These are phyloP conservation scores for Hericium erinaceus DNA, from an alignment of 768 basidiomycete genomes.

Conservation along the genomic window DNA sequence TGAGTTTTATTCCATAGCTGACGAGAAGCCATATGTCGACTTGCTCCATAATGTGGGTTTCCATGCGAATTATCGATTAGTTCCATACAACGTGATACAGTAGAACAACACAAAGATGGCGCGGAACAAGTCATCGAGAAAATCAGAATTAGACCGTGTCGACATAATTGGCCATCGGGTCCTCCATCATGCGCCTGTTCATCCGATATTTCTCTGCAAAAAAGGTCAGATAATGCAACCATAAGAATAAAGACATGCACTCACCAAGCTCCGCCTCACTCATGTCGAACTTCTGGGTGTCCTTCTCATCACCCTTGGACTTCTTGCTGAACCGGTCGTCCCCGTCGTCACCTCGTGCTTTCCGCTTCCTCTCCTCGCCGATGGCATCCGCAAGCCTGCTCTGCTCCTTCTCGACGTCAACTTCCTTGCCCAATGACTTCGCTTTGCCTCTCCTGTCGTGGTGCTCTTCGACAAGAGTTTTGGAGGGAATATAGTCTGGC, in stretches of 20 bases:
- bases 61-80: too few species aligned
- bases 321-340: constrained; percentile 74
- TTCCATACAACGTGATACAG: too few species aligned
- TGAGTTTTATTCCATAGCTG: too few species aligned
- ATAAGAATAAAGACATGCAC: constrained; percentile 19
- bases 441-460: constrained; percentile 18
- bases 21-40: too few species aligned
- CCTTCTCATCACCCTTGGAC: constrained; percentile 73
- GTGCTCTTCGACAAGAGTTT: neutral
- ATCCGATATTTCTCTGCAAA: constrained; percentile 85
- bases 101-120: too few species aligned
- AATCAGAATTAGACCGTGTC: constrained; percentile 33
- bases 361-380: constrained; percentile 22
- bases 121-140: too few species aligned
- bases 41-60: too few species aligned
- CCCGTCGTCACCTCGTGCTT: constrained; percentile 28
- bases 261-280: constrained; percentile 81
- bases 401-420: constrained; percentile 17
- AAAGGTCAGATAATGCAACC: constrained; percentile 10
- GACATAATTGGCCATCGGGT: constrained; percentile 91
- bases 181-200: constrained; percentile 61
- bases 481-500: constrained; percentile 5
- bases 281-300: constrained; percentile 63
- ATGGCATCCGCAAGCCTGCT: constrained; percentile 10
- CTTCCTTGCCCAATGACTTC: constrained; percentile 3